Base-by-base conservation (phyloP, 371 early-diverging fungal species). In the Phascolomyces articulosus region DNA sequence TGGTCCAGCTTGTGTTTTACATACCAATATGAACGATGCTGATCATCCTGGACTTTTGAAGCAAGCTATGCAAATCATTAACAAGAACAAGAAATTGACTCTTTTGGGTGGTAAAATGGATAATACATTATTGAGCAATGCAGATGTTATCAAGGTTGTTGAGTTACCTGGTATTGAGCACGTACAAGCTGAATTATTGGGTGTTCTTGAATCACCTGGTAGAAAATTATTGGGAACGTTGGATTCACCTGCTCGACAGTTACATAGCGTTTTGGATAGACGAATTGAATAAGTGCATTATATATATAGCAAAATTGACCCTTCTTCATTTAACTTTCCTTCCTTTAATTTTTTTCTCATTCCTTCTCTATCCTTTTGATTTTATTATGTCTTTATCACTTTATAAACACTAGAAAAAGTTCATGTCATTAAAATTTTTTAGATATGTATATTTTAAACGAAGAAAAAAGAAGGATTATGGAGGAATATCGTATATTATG, bases 61-160 rank as follows among this genome's bases (percentile, higher is more conserved):
- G 55, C 78, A 78, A 15, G 76, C 83, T 47, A 72, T 85, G 11
- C 74, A 75, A 13, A 64, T 80, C 1, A 67, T 87, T 24, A 70
- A 75, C 65, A 87, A 87, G 73, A 79, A 90, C 73, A 83, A 79
- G 62, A 90, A 90, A 67, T 70, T 90, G 65, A 63, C 85, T 27
- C 61, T 90, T 31, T 74, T 90, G 47, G 90, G 90, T 47, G 90
- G 90, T 64, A 84, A 83, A 71, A 62, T 90, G 16, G 90, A 90
- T 48, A 69, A 81, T 48, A 63, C 78, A 2, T 63, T 87, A 51
- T 69, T 88, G 55, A 85, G 79, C 23, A 77, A 84, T 29, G 75
- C 73, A 13, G 88, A 84, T 67, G 80, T 85, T 54, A 72, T 75
- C 64, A 80, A 79, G 75, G 74, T 88, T 10, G 76, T 85, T 9